Conservation (phyloP, 108 stramenopile species). For the Cylindrotheca closterium region DNA sequence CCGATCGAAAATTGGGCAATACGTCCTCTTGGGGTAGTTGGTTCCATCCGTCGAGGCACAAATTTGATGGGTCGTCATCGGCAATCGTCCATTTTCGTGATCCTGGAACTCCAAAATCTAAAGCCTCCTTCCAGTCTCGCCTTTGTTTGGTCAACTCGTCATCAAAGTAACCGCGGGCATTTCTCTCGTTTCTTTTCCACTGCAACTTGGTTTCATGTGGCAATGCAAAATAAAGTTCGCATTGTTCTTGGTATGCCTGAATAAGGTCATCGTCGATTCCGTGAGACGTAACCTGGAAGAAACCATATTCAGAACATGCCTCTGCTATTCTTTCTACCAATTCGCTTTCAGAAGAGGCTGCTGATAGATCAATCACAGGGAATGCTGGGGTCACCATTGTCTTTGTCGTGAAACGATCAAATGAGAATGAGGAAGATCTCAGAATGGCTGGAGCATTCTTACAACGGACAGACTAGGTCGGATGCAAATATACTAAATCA, state of each 20-base stretch:
- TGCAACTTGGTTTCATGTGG: constrained; percentile 55
- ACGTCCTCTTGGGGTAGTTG: constrained; percentile 64
- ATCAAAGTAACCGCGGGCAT: constrained; percentile 90
- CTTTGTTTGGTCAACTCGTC: constrained; percentile 92
- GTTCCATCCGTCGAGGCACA: constrained; percentile 87
- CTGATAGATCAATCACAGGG: neutral
- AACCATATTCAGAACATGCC: constrained; percentile 84
- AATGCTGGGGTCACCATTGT: no score
- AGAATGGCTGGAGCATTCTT: no score
- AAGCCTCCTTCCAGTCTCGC: constrained; percentile 86
- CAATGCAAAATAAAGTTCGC: constrained; percentile 70
- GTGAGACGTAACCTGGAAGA: constrained; percentile 88
- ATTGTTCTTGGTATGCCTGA: constrained; percentile 50
- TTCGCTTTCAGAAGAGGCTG: constrained; percentile 10
- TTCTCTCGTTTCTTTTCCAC: constrained; percentile 70
- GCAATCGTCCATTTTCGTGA: constrained; percentile 51
- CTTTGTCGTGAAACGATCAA: no score
- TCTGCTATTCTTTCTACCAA: constrained; percentile 44
- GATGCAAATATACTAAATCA: no score
- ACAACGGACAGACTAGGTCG: no score
- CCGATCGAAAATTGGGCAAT: constrained; percentile 60
- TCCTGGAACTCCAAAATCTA: constrained; percentile 87
- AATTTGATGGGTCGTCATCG: constrained; percentile 60
- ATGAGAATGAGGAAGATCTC: no score
- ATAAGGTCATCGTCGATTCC: constrained; percentile 58